A percentile compares a stretch with the other conserved stretches of the same genome.
Conservation (phyloP, 1,284 basidiomycete species). For the Uromyces viciae-fabae region DNA sequence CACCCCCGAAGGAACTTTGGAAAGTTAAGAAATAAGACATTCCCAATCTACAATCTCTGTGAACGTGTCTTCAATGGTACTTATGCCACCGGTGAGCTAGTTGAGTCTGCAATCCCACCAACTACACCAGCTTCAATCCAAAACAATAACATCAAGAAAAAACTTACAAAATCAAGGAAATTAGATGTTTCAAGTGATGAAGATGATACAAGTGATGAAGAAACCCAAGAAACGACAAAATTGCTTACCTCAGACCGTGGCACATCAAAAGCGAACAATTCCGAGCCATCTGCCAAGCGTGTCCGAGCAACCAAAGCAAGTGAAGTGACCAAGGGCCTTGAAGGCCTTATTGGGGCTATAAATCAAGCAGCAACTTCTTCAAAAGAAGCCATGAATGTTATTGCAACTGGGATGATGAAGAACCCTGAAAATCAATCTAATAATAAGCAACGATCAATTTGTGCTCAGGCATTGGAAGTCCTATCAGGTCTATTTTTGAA, state of each 20-base stretch:
- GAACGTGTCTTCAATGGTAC: neutral
- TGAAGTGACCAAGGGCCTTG: neutral
- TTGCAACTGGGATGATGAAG: neutral
- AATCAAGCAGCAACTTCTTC: neutral
- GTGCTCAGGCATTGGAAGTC: neutral
- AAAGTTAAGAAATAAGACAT: neutral
- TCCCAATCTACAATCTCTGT: neutral
- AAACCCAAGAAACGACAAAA: neutral
- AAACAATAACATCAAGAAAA: neutral
- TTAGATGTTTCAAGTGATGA: neutral
- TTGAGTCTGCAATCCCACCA: neutral
- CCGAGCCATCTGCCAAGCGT: neutral
- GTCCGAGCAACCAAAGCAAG: neutral
- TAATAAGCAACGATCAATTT: neutral
- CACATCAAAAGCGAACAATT: neutral
- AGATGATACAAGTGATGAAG: neutral
- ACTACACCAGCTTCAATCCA: neutral
- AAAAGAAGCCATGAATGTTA: neutral
- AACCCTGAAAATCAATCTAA: neutral
- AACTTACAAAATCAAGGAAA: neutral
- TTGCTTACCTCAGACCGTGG: neutral
- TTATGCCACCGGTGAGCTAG: neutral
- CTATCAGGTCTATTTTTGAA: neutral
- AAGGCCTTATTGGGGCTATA: neutral
- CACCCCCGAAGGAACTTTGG: neutral